Evolutionary conservation across 2,329 filamentous ascomycete genomes (phyloP), one percentile per base, ranked within the genome.

Genomic region (Aspergillus fumigatiaffinis): DNA sequence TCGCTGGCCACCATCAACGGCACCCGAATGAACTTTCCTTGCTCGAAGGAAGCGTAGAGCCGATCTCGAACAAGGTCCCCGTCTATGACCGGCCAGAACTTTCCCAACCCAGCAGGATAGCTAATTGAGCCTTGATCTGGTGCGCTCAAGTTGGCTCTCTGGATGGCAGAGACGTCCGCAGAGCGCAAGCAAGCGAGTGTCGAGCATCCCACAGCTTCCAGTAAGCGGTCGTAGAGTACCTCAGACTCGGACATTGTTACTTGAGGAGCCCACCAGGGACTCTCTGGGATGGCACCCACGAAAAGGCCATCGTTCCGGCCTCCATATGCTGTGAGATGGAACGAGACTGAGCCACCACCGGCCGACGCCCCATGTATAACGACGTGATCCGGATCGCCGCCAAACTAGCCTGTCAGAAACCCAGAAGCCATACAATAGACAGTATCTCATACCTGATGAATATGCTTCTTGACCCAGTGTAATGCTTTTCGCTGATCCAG

Each of bases 361-460:
- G 85, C 83, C 2, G 83, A 86, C n/a, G 80, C 79, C 2, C 85
- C 84, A 59, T 85, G 82, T 50, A 88, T 80, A 0, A 86, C 81
- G 29, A 88, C 81, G 60, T 83, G 82, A 25, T 77, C 66, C 0
- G 83, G 81, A 61, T 87, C 80, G 1, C 85, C 85, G 7, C 85
- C 83, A 59, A 86, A 86, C 70, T 81, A 69, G n/a, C 47, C 23
- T 26, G 47, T 49, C 10, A 49, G 47, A 12, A 35, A 35, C 2
- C 14, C 28, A 4, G 7, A 17, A 4, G 4, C 1, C 47, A 17
- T 25, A 8, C 2, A 17, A 10, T 7, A 6, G 25, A 26, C 25
- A 6, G 25, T 5, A 20, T 14, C 14, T 14, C 50, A 12, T 60
- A 63, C 62, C 23, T 64, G 57, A 4, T 57, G 57, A 46, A 89